A percentile compares a stretch with the other conserved stretches of the same genome.
Evolutionary conservation across 139 green algal genomes (phyloP).

Genomic region (Yamagishiella unicocca): DNA sequence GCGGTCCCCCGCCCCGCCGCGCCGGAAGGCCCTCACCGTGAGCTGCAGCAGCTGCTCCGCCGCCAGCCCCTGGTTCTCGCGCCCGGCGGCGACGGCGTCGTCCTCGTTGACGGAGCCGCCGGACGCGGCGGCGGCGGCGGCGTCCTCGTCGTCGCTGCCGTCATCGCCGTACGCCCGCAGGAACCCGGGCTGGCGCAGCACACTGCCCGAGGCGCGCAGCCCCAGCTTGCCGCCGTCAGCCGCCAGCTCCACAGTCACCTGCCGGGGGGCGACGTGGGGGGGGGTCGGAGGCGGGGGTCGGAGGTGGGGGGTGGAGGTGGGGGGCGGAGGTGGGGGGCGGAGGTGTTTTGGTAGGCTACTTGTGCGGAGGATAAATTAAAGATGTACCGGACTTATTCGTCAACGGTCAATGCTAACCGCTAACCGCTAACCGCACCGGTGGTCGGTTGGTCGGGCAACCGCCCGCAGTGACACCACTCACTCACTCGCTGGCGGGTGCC

Average conservation of each 20-base stretch:
- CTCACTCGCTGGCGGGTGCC: neutral
- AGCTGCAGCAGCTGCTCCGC: conserved; percentile 23
- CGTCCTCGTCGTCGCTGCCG: neutral
- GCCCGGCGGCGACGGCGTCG: neutral
- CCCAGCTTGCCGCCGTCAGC: conserved; percentile 49
- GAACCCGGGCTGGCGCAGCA: conserved; percentile 71
- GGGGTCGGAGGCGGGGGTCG: neutral
- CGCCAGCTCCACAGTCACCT: conserved; percentile 67
- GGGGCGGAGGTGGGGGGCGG: neutral
- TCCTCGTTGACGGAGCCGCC: neutral
- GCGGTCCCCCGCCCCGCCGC: no score
- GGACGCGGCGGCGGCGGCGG: neutral
- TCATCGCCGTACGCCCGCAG: conserved; percentile 37
- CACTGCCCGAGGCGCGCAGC: conserved; percentile 64
- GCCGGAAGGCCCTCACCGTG: neutral
- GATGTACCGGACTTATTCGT: no score
- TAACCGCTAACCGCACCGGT: neutral
- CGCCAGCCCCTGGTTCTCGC: conserved; percentile 3
- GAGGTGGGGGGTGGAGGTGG: no score
- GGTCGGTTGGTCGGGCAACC: no score
- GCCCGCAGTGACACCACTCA: no score
- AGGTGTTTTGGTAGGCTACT: neutral
- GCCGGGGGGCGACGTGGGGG: neutral
- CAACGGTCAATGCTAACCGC: no score
- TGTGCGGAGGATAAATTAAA: no score